phyloP scores from a whole-genome alignment of 257 asterid species.

The Salvia splendens region DNA sequence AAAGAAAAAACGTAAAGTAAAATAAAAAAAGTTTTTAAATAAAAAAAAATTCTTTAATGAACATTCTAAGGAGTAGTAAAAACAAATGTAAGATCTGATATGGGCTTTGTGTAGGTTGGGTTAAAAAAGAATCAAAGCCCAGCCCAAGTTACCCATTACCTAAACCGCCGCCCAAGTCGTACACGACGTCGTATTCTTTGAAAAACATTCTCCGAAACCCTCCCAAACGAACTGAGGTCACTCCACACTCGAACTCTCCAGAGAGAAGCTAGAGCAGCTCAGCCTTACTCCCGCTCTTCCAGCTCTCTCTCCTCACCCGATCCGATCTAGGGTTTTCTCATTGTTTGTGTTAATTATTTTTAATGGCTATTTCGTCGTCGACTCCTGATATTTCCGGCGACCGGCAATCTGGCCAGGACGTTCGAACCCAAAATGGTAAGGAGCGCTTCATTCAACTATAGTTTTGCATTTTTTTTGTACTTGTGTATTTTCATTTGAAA shows the following conservation, averaged over 20 bases:
- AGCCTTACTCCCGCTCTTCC: conserved; percentile 17
- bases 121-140: conserved; percentile 18
- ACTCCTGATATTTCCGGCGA: conserved; percentile 84
- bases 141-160: conserved; percentile 18
- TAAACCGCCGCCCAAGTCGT: not conserved
- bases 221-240: conserved; percentile 18
- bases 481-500: not conserved
- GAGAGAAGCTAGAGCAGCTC: conserved; percentile 21
- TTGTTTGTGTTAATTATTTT: not conserved
- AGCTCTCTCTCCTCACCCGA: conserved; percentile 21
- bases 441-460: not conserved
- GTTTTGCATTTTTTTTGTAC: not conserved
- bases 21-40: too few relatives aligned
- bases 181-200: conserved; percentile 29
- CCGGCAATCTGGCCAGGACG: conserved; percentile 95
- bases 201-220: conserved; percentile 34
- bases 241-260: conserved; percentile 33
- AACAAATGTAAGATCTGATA: too few relatives aligned
- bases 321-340: conserved; percentile 45
- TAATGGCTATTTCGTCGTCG: conserved; percentile 57
- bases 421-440: conserved; percentile 83
- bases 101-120: too few relatives aligned
- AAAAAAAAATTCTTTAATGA: too few relatives aligned
- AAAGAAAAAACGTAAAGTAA: too few relatives aligned
- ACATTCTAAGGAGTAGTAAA: too few relatives aligned